Percentiles rank a stretch among this genome's conserved stretches.
These are phyloP conservation scores for Crucibulum laeve DNA, from an alignment of 768 basidiomycete genomes.

Conservation along the genomic window DNA sequence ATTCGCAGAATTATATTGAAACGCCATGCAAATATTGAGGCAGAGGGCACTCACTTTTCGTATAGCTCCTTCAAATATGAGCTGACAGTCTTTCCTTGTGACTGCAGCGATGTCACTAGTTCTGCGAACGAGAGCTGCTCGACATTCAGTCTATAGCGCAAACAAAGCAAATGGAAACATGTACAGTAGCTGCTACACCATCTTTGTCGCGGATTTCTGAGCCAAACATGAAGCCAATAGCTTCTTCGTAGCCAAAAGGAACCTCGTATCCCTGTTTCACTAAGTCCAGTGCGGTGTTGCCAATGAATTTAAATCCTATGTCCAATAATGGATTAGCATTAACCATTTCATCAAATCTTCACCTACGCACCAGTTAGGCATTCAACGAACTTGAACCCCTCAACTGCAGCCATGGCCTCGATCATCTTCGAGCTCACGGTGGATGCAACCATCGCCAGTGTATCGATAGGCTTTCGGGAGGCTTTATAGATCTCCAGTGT, in stretches of 20 bases:
- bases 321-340: slow-evolving; percentile 8
- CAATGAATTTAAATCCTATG: slow-evolving; percentile 86
- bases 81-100: slow-evolving; percentile 48
- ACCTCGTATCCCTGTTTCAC: slow-evolving; percentile 65
- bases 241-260: slow-evolving; percentile 87
- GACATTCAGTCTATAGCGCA: neutral
- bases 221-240: slow-evolving; percentile 90
- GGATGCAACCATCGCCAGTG: slow-evolving; percentile 82
- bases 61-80: slow-evolving; percentile 63
- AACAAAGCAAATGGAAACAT: slow-evolving; percentile 3
- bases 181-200: slow-evolving; percentile 77
- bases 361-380: slow-evolving; percentile 67
- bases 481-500: slow-evolving; percentile 37
- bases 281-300: slow-evolving; percentile 72
- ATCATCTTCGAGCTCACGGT: slow-evolving; percentile 92
- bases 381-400: slow-evolving; percentile 83
- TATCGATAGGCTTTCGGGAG: slow-evolving; percentile 41
- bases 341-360: slow-evolving; percentile 1
- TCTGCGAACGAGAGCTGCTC: slow-evolving; percentile 64
- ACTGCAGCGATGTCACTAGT: slow-evolving; percentile 48
- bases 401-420: slow-evolving; percentile 64
- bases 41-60: slow-evolving; percentile 33
- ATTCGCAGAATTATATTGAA: neutral
- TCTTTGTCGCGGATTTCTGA: slow-evolving; percentile 81
- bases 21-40: neutral